These are phyloP conservation scores for Metschnikowia koreensis DNA, from an alignment of 805 yeast genomes.

Conservation along the genomic window DNA sequence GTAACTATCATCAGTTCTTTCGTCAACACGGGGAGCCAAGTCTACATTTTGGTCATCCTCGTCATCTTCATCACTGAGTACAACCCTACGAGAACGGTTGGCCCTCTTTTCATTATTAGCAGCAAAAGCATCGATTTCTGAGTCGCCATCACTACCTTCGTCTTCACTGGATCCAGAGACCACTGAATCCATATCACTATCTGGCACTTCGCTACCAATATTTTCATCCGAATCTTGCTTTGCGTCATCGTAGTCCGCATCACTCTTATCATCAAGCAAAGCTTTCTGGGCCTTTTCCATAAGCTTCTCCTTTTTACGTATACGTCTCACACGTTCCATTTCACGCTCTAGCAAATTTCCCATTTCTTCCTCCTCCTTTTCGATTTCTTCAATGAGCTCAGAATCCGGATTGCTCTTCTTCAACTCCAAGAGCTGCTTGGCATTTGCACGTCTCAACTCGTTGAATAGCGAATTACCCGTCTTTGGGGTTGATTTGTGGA, in stretches of 20 bases:
- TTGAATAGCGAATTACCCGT: constrained; percentile 28
- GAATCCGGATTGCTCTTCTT: constrained; percentile 22
- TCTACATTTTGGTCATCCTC: constrained; percentile 1
- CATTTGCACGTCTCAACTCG: constrained; percentile 42
- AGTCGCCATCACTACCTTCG: constrained; percentile 12
- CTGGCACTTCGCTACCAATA: constrained; percentile 23
- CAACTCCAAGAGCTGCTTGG: constrained; percentile 38
- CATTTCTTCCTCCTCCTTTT: constrained; percentile 44
- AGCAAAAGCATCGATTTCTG: constrained; percentile 15
- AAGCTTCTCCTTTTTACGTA: constrained; percentile 43
- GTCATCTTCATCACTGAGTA: constrained; percentile 18
- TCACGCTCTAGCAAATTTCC: constrained; percentile 49
- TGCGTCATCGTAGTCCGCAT: constrained; percentile 16
- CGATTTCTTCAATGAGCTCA: constrained; percentile 35
- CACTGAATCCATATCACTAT: constrained; percentile 13
- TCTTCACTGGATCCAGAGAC: background rate
- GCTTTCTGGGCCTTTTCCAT: constrained; percentile 38
- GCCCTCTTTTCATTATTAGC: constrained; percentile 4
- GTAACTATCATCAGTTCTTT: constrained; percentile 17
- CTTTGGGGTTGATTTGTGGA: constrained; percentile 3
- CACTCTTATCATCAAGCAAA: constrained; percentile 19
- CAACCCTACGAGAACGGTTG: constrained; percentile 9
- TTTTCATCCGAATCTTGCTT: background rate
- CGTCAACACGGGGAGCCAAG: constrained; percentile 14
- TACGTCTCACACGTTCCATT: constrained; percentile 45